A percentile compares a stretch with the other conserved stretches of the same genome.
Conservation (phyloP, 2,329 filamentous ascomycete species). For the Calonectria pseudoreteaudii region DNA sequence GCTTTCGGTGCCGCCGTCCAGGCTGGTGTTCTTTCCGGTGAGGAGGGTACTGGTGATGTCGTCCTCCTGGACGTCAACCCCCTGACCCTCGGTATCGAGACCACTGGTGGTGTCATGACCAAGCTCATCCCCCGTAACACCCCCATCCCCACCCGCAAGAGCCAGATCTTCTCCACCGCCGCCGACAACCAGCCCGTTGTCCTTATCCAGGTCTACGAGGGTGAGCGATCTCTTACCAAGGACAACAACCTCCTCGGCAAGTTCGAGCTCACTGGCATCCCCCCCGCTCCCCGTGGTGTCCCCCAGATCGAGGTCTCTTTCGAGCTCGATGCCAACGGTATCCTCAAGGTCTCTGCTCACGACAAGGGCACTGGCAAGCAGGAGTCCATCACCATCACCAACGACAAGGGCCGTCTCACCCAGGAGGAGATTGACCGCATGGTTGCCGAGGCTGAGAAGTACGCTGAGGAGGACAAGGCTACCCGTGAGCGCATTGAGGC, state of each 20-base stretch:
- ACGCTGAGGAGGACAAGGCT: slow-evolving; percentile 98
- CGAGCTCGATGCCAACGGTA: slow-evolving; percentile 98
- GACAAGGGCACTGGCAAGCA: slow-evolving; percentile 99
- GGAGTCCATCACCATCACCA: slow-evolving; percentile 98
- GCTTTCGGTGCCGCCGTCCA: slow-evolving; percentile 98
- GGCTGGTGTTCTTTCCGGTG: slow-evolving; percentile 92
- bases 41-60: slow-evolving; percentile 81
- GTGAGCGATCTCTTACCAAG: slow-evolving; percentile 93
- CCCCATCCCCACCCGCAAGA: slow-evolving; percentile 94
- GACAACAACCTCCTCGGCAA: slow-evolving; percentile 98
- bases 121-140: slow-evolving; percentile 96
- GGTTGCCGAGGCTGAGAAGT: slow-evolving; percentile 98
- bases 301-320: slow-evolving; percentile 99
- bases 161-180: slow-evolving; percentile 96
- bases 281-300: slow-evolving; percentile 93
- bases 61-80: slow-evolving; percentile 99
- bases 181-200: slow-evolving; percentile 97
- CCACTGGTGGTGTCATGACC: slow-evolving; percentile 97
- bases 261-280: slow-evolving; percentile 97
- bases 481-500: slow-evolving; percentile 97
- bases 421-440: slow-evolving; percentile 99
- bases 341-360: slow-evolving; percentile 93
- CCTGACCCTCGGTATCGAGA: slow-evolving; percentile 96
- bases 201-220: slow-evolving; percentile 95
- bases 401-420: slow-evolving; percentile 98